Conservation (phyloP, 2,329 filamentous ascomycete species). For the Zymoseptoria tritici region DNA sequence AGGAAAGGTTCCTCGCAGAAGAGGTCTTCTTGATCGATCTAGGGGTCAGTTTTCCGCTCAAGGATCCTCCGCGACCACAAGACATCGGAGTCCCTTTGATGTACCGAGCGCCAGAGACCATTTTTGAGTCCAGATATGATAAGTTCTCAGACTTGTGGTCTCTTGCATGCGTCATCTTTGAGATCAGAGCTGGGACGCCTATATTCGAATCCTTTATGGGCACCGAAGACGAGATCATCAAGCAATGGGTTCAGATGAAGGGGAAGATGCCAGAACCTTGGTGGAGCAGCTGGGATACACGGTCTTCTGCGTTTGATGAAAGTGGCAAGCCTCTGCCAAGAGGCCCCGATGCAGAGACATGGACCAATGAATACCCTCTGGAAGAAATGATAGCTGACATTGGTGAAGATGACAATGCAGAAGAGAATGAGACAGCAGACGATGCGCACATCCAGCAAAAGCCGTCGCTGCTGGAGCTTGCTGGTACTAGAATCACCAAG, state of each 20-base stretch:
- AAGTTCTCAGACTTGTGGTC: constrained; percentile 5
- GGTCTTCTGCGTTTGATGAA: constrained; percentile 4
- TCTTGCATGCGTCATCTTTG: constrained; percentile 9
- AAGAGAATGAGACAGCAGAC: background rate
- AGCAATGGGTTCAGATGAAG: constrained; percentile 7
- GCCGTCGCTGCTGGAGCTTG: background rate
- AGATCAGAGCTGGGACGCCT: constrained; percentile 5
- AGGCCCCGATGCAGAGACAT: background rate
- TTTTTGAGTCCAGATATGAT: constrained; percentile 7
- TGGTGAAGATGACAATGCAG: constrained; percentile 1
- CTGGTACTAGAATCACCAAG: background rate
- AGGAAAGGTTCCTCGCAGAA: background rate
- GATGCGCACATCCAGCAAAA: background rate
- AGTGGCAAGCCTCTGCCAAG: constrained; percentile 4
- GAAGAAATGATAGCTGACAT: constrained; percentile 4
- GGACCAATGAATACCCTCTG: constrained; percentile 2
- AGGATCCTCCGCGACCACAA: constrained; percentile 4
- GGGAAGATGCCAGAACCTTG: constrained; percentile 7
- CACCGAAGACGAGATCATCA: constrained; percentile 6
- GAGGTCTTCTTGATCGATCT: background rate
- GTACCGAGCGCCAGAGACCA: constrained; percentile 10
- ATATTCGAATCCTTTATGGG: constrained; percentile 9
- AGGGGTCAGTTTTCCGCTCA: constrained; percentile 3
- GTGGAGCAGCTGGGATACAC: constrained; percentile 8
- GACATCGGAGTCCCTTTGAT: constrained; percentile 7